Evolutionary conservation across 78 protist species (phyloP).

Genomic region (Dictyostelium purpureum): DNA sequence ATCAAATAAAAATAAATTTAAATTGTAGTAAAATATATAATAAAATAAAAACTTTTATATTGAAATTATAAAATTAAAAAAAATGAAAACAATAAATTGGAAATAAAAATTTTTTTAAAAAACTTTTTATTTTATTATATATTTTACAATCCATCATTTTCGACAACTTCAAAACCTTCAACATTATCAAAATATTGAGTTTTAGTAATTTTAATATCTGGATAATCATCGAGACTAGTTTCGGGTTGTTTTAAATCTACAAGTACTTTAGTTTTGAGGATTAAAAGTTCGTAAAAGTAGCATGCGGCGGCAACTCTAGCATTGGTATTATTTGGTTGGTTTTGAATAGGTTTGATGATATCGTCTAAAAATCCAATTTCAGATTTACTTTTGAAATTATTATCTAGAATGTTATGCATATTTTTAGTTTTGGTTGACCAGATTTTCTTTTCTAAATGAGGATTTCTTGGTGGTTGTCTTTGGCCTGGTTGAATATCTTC

Average conservation of each 20-base stretch:
- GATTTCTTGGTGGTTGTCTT: neutral
- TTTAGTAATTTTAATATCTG: slow-evolving; percentile 57
- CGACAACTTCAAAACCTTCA: neutral
- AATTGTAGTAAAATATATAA: too few relatives aligned
- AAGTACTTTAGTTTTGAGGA: slow-evolving; percentile 52
- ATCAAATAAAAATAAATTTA: too few relatives aligned
- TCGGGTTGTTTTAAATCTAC: slow-evolving; percentile 46
- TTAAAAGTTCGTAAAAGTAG: slow-evolving; percentile 59
- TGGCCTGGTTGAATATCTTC: neutral
- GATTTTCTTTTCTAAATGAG: neutral
- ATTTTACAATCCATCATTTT: neutral
- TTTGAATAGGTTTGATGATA: neutral
- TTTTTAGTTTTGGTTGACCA: slow-evolving; percentile 46
- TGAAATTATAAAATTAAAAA: too few relatives aligned
- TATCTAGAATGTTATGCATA: slow-evolving; percentile 42
- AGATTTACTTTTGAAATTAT: neutral
- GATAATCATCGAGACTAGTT: slow-evolving; percentile 27
- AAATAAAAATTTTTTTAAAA: too few relatives aligned
- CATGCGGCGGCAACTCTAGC: slow-evolving; percentile 12
- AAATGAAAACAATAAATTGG: too few relatives aligned
- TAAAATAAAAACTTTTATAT: too few relatives aligned
- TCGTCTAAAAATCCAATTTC: neutral
- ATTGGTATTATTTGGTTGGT: neutral
- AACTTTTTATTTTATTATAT: neutral
- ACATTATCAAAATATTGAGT: slow-evolving; percentile 20